Evolutionary conservation across 2,329 filamentous ascomycete genomes (phyloP).

Genomic region (Colletotrichum echinochloae): DNA sequence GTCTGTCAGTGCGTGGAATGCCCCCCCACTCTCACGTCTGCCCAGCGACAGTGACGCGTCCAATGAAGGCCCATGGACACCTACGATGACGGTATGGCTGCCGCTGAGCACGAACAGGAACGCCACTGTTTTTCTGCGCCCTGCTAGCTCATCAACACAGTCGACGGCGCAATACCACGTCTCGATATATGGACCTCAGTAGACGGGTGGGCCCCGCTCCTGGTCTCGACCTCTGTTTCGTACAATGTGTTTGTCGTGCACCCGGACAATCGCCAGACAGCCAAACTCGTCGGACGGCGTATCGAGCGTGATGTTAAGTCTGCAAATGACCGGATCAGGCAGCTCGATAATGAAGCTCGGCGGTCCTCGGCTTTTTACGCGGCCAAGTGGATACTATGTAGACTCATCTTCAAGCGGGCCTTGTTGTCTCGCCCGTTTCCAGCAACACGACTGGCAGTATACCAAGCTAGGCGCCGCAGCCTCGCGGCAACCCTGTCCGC

Average conservation of each 20-base stretch:
- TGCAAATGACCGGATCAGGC: slow-evolving; percentile 17
- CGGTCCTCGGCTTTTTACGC: slow-evolving; percentile 28
- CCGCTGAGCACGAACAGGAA: slow-evolving; percentile 15
- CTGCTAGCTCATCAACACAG: background rate
- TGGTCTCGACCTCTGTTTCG: background rate
- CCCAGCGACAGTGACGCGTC: background rate
- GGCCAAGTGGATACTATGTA: slow-evolving; percentile 21
- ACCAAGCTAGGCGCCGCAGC: slow-evolving; percentile 19
- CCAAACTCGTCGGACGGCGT: background rate
- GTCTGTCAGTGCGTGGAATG: slow-evolving; percentile 13
- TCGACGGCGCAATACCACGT: slow-evolving; percentile 1
- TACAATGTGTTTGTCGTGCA: background rate
- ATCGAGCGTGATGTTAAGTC: background rate
- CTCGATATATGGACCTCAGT: slow-evolving; percentile 5
- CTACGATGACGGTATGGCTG: slow-evolving; percentile 1
- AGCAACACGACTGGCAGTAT: slow-evolving; percentile 23
- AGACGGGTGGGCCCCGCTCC: slow-evolving; percentile 9
- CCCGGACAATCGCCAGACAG: background rate
- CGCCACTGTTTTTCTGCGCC: slow-evolving; percentile 9
- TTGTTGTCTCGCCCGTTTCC: slow-evolving; percentile 32
- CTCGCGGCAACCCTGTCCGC: slow-evolving; percentile 28
- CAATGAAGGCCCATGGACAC: slow-evolving; percentile 17
- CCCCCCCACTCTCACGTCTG: slow-evolving; percentile 26
- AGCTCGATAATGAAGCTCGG: slow-evolving; percentile 12
- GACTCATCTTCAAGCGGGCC: background rate